Percentiles rank a stretch among this genome's conserved stretches.
phyloP scores from a whole-genome alignment of 2,329 filamentous ascomycete genomes.

The Leptographium procerum region DNA sequence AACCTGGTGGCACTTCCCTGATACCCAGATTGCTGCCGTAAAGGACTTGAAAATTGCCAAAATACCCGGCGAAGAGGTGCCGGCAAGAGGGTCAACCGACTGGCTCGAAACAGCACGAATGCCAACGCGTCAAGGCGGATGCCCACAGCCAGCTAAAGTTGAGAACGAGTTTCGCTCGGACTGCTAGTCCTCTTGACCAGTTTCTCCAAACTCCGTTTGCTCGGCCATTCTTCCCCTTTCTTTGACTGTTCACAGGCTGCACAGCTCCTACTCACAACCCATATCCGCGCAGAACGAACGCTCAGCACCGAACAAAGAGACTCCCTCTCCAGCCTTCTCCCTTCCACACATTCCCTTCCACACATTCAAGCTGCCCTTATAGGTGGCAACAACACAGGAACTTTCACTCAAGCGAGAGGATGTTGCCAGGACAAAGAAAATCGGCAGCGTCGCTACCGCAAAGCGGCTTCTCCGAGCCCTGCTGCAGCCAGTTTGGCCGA shows the following conservation, averaged over 20 bases:
- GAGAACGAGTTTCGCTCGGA: too few relatives aligned
- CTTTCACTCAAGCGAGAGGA: not conserved
- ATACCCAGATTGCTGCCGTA: too few relatives aligned
- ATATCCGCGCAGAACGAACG: not conserved
- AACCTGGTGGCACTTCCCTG: too few relatives aligned
- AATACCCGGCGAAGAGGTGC: too few relatives aligned
- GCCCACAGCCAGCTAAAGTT: too few relatives aligned
- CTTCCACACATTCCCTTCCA: not conserved
- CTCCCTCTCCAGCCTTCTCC: not conserved
- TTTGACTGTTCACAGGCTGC: not conserved
- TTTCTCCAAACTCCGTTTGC: not conserved
- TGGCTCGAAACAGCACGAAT: too few relatives aligned
- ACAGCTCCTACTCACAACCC: not conserved
- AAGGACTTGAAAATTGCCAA: too few relatives aligned
- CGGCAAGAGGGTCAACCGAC: too few relatives aligned
- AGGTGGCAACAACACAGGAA: not conserved
- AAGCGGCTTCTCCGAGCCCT: not conserved
- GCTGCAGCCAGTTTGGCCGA: constrained; percentile 14
- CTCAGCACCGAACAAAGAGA: not conserved
- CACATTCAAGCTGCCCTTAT: not conserved
- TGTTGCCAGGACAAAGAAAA: not conserved
- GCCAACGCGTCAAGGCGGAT: too few relatives aligned
- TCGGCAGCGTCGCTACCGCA: not conserved
- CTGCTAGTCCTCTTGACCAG: not conserved
- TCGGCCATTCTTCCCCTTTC: not conserved